Conservation (phyloP, 768 basidiomycete genomes). For the Trametes gibbosa region DNA sequence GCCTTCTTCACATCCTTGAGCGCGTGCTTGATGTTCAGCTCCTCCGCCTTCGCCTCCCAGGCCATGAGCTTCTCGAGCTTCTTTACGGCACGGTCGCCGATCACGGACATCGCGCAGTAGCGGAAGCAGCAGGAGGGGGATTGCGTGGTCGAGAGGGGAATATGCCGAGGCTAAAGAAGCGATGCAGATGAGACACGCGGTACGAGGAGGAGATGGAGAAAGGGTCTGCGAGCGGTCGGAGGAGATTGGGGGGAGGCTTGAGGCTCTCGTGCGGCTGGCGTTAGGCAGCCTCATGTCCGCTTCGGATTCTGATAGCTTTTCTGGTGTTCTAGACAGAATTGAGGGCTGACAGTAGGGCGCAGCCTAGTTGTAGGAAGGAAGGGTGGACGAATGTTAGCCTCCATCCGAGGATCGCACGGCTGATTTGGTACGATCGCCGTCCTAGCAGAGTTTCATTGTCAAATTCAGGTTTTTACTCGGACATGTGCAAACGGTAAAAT, state of each 20-base stretch:
- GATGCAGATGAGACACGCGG: not conserved
- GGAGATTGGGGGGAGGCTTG: not conserved
- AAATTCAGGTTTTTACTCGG: too few species aligned
- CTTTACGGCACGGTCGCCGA: constrained; percentile 6
- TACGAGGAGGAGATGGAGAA: not conserved
- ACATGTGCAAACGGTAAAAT: too few species aligned
- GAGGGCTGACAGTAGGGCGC: too few species aligned
- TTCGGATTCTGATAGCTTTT: not conserved
- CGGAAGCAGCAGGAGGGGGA: too few species aligned
- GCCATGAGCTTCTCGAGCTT: constrained; percentile 17
- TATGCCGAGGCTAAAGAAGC: not conserved
- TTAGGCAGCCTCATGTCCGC: not conserved
- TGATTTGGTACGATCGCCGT: too few species aligned
- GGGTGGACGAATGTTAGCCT: too few species aligned
- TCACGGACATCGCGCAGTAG: constrained; percentile 5
- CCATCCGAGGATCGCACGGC: too few species aligned
- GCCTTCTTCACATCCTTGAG: constrained; percentile 15
- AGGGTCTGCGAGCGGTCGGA: not conserved
- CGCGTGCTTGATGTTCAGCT: constrained; percentile 13
- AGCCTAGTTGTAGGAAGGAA: not conserved
- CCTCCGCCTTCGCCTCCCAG: constrained; percentile 12
- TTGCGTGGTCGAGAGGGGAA: not conserved
- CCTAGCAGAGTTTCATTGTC: too few species aligned
- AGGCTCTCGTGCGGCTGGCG: not conserved
- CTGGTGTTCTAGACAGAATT: not conserved